phyloP scores from a whole-genome alignment of 2,329 filamentous ascomycete species.

The Neophaeococcomyces mojaviensis region DNA sequence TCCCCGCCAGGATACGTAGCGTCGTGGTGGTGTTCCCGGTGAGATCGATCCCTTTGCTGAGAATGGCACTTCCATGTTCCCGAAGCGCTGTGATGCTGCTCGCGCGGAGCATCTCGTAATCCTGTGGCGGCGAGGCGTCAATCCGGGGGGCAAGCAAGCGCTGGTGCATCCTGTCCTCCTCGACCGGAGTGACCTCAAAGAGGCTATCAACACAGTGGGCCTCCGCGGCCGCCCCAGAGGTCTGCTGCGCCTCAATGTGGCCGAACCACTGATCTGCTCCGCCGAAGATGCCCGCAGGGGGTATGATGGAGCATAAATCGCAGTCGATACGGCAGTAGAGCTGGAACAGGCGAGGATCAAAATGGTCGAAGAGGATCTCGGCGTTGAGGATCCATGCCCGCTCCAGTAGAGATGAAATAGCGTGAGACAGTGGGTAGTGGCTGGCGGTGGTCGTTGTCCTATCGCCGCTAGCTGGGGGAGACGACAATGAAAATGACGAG shows the following conservation, averaged over 20 bases:
- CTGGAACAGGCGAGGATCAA: conserved; percentile 4
- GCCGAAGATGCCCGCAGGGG: neutral
- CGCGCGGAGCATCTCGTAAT: conserved; percentile 1
- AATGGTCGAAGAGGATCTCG: conserved; percentile 8
- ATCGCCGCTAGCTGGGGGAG: neutral
- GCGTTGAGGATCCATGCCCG: conserved; percentile 8
- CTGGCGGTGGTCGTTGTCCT: neutral
- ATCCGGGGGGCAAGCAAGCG: neutral
- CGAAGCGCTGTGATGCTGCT: conserved; percentile 5
- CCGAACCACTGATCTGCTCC: conserved; percentile 2
- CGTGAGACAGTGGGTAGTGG: neutral
- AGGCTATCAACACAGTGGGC: neutral
- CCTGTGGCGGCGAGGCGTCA: neutral
- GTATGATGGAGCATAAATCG: conserved; percentile 5
- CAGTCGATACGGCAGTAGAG: conserved; percentile 7
- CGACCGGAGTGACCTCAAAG: neutral
- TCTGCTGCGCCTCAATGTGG: neutral
- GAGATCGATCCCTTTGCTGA: neutral
- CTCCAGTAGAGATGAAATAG: too few species aligned
- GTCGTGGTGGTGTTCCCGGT: too few species aligned
- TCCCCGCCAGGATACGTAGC: conserved; percentile 1
- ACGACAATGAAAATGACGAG: too few species aligned
- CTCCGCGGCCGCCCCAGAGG: neutral
- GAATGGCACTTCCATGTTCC: neutral
- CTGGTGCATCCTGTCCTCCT: neutral